Evolutionary conservation across 163 green algal genomes (phyloP).

Genomic region (Prototheca cutis): DNA sequence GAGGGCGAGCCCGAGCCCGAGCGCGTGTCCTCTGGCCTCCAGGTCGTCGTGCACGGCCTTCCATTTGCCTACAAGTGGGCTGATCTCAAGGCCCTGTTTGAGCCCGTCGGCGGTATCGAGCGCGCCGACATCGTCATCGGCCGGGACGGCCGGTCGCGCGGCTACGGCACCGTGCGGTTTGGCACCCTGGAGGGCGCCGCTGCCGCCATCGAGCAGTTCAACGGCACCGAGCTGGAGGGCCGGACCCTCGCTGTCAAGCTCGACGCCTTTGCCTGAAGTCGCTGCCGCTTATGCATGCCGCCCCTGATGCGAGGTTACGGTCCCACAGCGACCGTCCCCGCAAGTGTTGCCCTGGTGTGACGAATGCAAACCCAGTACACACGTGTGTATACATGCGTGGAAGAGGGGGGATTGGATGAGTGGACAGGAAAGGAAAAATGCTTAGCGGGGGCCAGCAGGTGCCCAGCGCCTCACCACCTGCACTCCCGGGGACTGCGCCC

Average conservation of each 20-base stretch:
- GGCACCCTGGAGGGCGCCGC: constrained; percentile 54
- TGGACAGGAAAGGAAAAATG: too few species aligned
- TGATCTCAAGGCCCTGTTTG: constrained; percentile 76
- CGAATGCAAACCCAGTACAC: too few species aligned
- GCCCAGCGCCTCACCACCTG: too few species aligned
- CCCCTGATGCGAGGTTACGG: too few species aligned
- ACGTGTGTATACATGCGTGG: too few species aligned
- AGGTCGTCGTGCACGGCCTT: constrained; percentile 89
- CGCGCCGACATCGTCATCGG: constrained; percentile 66
- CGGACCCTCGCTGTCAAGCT: constrained; percentile 74
- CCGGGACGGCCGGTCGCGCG: constrained; percentile 70
- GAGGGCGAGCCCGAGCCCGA: constrained; percentile 6
- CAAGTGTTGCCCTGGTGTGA: too few species aligned
- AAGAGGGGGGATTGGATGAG: too few species aligned
- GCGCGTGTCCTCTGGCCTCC: constrained; percentile 16
- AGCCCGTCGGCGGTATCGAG: constrained; percentile 47
- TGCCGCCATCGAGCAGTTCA: constrained; percentile 62
- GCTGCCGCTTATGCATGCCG: too few species aligned
- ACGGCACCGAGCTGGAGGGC: constrained; percentile 72
- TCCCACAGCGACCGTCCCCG: too few species aligned
- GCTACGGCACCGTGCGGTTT: constrained; percentile 83
- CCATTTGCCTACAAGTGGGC: constrained; percentile 75
- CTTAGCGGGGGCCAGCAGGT: too few species aligned
- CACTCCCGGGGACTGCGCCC: too few species aligned
- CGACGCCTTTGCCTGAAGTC: constrained; percentile 73